phyloP scores from a whole-genome alignment of 352 stramenopile genomes.

The Phytophthora ohioensis region DNA sequence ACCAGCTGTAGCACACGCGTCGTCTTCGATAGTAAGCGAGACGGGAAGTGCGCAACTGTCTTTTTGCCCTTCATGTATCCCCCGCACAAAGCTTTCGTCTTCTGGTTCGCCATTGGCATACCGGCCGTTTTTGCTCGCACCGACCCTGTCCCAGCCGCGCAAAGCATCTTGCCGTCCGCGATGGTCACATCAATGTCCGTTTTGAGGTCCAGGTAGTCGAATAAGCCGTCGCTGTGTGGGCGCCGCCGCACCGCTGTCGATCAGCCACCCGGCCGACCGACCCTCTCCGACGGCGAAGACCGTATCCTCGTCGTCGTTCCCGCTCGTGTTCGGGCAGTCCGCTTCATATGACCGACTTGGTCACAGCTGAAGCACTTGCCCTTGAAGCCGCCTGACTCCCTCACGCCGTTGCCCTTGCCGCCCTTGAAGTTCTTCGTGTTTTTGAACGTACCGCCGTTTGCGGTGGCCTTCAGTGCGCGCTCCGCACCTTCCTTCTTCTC shows the following conservation, averaged over 20 bases:
- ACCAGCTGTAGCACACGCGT: background rate
- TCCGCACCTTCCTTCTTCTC: slow-evolving; percentile 13
- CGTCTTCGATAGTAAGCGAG: slow-evolving; percentile 12
- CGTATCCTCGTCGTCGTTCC: background rate
- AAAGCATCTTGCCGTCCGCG: slow-evolving; percentile 20
- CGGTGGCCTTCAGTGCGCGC: background rate
- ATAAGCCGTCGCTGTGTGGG: slow-evolving; percentile 18
- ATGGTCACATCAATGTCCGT: slow-evolving; percentile 17
- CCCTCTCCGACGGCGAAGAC: background rate
- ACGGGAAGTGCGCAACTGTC: too few relatives aligned
- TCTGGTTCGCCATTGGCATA: background rate
- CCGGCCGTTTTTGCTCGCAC: slow-evolving; percentile 9
- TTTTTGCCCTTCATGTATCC: slow-evolving; percentile 13
- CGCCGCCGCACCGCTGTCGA: too few relatives aligned
- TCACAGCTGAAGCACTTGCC: too few relatives aligned
- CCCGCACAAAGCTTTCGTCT: slow-evolving; percentile 9
- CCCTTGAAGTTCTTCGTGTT: background rate
- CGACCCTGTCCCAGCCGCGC: slow-evolving; percentile 5
- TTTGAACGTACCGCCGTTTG: background rate
- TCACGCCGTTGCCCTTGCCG: background rate
- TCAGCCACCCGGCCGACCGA: too few relatives aligned
- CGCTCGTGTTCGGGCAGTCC: background rate
- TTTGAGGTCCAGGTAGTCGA: background rate
- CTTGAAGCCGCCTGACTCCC: too few relatives aligned
- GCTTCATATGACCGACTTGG: too few relatives aligned